Percentiles rank a stretch among this genome's conserved stretches.
Evolutionary conservation across 2,329 filamentous ascomycete genomes (phyloP).

Genomic region (Rhinocladiella similis): DNA sequence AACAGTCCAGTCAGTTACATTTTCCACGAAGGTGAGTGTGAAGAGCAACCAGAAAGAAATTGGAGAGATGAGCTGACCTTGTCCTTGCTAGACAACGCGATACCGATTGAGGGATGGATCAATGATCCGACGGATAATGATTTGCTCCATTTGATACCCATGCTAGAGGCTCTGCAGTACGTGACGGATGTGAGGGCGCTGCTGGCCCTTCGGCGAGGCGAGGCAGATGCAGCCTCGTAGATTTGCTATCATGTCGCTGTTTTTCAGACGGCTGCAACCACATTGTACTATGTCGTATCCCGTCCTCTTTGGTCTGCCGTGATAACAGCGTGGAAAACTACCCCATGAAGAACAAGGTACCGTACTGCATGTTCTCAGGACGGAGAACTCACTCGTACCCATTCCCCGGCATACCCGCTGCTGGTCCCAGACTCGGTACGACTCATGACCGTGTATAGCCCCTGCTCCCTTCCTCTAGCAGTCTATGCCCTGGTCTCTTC

Average conservation of each 20-base stretch:
- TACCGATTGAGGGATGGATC: constrained; percentile 99
- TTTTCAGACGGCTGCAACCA: background rate
- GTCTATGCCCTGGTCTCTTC: too few species aligned
- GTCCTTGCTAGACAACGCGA: constrained; percentile 81
- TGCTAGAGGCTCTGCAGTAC: constrained; percentile 93
- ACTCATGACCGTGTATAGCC: too few species aligned
- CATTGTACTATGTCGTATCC: too few species aligned
- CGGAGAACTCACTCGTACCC: too few species aligned
- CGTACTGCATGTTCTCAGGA: too few species aligned
- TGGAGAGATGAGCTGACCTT: background rate
- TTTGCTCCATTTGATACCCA: constrained; percentile 84
- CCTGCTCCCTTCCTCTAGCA: too few species aligned
- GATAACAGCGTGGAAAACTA: too few species aligned
- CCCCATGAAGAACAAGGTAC: too few species aligned
- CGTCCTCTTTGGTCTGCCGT: too few species aligned
- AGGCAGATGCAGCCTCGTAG: constrained; percentile 45
- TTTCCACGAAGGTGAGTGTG: constrained; percentile 84
- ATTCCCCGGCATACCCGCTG: too few species aligned
- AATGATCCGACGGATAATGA: constrained; percentile 97
- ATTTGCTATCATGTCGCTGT: background rate
- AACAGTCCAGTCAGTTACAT: constrained; percentile 98
- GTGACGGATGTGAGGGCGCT: constrained; percentile 92
- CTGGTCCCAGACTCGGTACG: too few species aligned
- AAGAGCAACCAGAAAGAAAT: background rate
- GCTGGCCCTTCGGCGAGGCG: constrained; percentile 82